Evolutionary conservation across 306 rosid genomes (phyloP).

Genomic region (Abrus precatorius): DNA sequence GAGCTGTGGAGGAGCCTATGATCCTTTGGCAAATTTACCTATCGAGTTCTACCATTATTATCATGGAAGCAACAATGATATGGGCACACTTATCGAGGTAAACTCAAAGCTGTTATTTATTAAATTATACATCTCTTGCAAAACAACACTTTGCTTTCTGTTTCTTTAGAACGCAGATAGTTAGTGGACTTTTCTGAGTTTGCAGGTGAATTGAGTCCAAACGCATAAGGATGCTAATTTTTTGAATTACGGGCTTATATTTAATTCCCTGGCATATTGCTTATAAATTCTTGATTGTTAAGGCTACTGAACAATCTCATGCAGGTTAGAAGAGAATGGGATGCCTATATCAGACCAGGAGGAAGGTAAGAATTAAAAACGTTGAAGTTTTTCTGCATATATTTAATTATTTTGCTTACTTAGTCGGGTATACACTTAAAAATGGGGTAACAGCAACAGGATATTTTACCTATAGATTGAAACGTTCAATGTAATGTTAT

Average conservation of each 20-base stretch:
- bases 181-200: constrained; percentile 14
- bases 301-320: constrained; percentile 43
- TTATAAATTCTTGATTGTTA: constrained; percentile 33
- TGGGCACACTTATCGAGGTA: constrained; percentile 96
- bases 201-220: neutral
- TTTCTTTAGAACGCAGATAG: constrained; percentile 10
- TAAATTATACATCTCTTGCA: constrained; percentile 26
- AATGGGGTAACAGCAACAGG: neutral
- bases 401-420: neutral
- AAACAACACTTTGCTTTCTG: neutral
- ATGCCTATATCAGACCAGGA: constrained; percentile 87
- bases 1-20: constrained; percentile 61
- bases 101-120: constrained; percentile 26
- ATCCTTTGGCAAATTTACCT: constrained; percentile 76
- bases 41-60: constrained; percentile 96
- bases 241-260: neutral
- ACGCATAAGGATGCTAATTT: neutral
- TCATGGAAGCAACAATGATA: constrained; percentile 86
- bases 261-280: neutral
- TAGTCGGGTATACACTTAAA: constrained; percentile 16
- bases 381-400: constrained; percentile 26
- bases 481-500: neutral
- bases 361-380: constrained; percentile 81
- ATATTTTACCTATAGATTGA: neutral
- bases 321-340: constrained; percentile 99